Percentiles rank a stretch among this genome's conserved stretches.
These are phyloP conservation scores for Psidium friedrichsthalianum DNA, from an alignment of 345 rosid genomes.

Conservation along the genomic window DNA sequence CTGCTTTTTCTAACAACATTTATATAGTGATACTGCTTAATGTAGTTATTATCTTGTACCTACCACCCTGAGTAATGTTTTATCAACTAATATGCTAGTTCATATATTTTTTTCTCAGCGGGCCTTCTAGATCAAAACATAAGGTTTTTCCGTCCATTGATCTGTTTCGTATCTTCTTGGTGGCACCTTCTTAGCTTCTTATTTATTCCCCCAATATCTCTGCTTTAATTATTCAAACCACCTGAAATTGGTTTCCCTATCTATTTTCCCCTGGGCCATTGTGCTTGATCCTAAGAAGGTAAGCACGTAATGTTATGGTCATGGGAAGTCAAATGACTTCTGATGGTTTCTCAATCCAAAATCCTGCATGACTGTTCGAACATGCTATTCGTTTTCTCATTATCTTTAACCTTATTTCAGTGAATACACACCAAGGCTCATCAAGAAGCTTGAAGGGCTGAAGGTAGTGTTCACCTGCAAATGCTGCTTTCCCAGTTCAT, in stretches of 20 bases:
- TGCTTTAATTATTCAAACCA: background rate
- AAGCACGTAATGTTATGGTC: background rate
- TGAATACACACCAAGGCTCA: conserved; percentile 89
- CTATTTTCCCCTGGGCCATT: background rate
- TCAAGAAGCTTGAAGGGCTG: conserved; percentile 72
- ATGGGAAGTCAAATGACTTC: background rate
- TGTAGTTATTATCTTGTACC: background rate
- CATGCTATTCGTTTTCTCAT: background rate
- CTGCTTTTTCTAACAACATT: background rate
- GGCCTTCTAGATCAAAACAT: background rate
- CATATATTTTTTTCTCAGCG: background rate
- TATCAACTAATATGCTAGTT: background rate
- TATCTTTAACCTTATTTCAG: conserved; percentile 17
- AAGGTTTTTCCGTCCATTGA: background rate
- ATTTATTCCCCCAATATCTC: background rate
- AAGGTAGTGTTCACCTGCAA: conserved; percentile 36
- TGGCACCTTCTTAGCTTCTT: background rate
- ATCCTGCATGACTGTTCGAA: background rate
- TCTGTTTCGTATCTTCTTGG: background rate
- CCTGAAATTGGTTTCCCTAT: background rate
- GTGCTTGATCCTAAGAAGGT: background rate
- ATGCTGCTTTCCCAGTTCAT: conserved; percentile 1
- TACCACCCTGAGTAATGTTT: background rate
- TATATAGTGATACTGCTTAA: background rate
- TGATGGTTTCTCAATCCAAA: background rate